Base-by-base conservation (phyloP, 768 basidiomycete genomes). In the Tephrocybe sp. region DNA sequence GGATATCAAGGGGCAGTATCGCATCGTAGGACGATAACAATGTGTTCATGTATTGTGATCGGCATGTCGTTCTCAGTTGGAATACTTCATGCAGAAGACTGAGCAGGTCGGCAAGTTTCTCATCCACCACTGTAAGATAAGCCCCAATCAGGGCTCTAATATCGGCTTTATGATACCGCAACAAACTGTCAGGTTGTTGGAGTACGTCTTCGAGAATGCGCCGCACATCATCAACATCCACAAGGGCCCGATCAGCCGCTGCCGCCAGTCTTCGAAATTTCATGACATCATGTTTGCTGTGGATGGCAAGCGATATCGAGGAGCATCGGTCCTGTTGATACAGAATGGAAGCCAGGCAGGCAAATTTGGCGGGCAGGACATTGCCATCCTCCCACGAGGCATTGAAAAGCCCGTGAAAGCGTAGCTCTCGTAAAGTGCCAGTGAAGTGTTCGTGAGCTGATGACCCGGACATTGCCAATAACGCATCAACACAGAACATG, bases 171-270 rank as follows among this genome's bases (percentile, higher is more conserved):
- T 47, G 37, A 11, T 1, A 16, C 34, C 2, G 27, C 1, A 30
- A n/a, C 22, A 19, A 48, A 5, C 11, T 16, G 8, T 30, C 21
- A n/a, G n/a, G 28, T 2, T 49, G 11, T n/a, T 34, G 38, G 5
- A 41, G n/a, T 15, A 41, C 12, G 21, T 27, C n/a, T 2, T 41
- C n/a, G n/a, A 49, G 47, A 12, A 32, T 26, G 2, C 35, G 21
- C 28, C 30, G 38, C 38, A 40, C 18, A 8, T 49, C 47, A 25
- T 49, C 47, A 25, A 49, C 24, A 22, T 39, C 30, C 28, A 15
- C 34, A 27, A 48, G 26, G 2, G 47, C 38, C 28, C 26, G 37
- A 13, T 48, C 47, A 30, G 47, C 38, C n/a, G 4, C 18, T 1
- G 1, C 5, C 25, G 38, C 30, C 11, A 32, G 30, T 13, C 41